Conservation (phyloP, 2,329 filamentous ascomycete species). For the Sclerotinia borealis region DNA sequence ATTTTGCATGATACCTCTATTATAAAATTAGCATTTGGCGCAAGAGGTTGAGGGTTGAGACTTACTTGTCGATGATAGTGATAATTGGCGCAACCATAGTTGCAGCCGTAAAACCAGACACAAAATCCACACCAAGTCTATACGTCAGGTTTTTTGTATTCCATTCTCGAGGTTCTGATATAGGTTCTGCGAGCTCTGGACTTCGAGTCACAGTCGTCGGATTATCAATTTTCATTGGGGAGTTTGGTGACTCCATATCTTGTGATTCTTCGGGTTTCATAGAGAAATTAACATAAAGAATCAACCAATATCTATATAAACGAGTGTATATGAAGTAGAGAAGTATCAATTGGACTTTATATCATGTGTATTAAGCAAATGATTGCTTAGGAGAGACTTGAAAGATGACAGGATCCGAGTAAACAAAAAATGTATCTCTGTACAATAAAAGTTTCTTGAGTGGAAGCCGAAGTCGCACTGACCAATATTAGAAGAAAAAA, state of each 20-base stretch:
- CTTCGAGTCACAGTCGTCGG: constrained; percentile 8
- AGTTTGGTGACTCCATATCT: constrained; percentile 2
- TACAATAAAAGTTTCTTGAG: background rate
- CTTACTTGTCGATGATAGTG: constrained; percentile 78
- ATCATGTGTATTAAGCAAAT: background rate
- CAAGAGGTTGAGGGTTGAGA: constrained; percentile 2
- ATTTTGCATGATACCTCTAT: constrained; percentile 73
- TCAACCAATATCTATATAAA: background rate
- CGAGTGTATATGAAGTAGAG: background rate
- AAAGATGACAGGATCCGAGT: background rate
- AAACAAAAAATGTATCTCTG: background rate
- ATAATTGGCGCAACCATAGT: constrained; percentile 77
- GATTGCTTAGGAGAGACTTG: background rate
- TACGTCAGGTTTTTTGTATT: constrained; percentile 68
- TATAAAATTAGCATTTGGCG: constrained; percentile 18
- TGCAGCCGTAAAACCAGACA: constrained; percentile 65
- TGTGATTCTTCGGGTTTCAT: background rate
- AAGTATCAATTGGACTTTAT: background rate
- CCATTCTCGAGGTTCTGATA: constrained; percentile 42
- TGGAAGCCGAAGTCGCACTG: background rate
- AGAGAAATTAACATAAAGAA: background rate
- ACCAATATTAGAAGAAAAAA: too few species aligned
- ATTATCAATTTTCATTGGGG: constrained; percentile 9
- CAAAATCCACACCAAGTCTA: constrained; percentile 61
- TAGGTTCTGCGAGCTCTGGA: constrained; percentile 14